Evolutionary conservation across 2,329 filamentous ascomycete genomes (phyloP), one percentile per base, ranked within the genome.

Genomic region (Colletotrichum nymphaeae): DNA sequence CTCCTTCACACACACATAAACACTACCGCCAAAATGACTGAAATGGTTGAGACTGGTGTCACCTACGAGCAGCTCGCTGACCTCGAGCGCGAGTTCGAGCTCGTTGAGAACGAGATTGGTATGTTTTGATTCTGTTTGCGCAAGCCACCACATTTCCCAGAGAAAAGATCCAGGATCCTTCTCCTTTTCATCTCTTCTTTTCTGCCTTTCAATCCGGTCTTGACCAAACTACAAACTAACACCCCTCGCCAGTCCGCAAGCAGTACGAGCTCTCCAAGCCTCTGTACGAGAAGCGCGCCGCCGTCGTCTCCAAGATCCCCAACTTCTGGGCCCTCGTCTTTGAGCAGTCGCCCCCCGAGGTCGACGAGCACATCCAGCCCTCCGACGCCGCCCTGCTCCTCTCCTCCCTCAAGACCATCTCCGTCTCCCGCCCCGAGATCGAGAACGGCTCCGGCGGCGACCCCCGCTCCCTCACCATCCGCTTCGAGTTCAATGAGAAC

Each of bases 261-360:
- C 92, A 95, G 82, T 89, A 93, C 77, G 85, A 88, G 76, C 87
- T 95, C 78, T 89, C 90, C 79, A 86, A 88, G 74, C 88, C 93
- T 57, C 89, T 97, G 74, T 98, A 95, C 86, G 88, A 89, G 78
- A 94, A 93, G 85, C 94, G 96, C 81, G 87, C 90, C 76, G 88
- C 90, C 78, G 84, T 95, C 76, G 86, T 97, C 76, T 83, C 89
- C 75, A 88, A 92, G 80, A 95, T 98, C 80, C 90, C 91, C 78
- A 91, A 94, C 86, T 99, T 98, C 90, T 98, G 97, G 97, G 88
- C 94, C n/a, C 90, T 97, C 72, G 95, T 98, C 70, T 89, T 98
- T 81, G 94, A 97, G 86, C 93, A 95, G 85, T 92, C 94, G 3
- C 95, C 95, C 2, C 88, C 90, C 59, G 95, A 98, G 75, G 90